Percentiles rank a stretch among this genome's conserved stretches.
phyloP scores from a whole-genome alignment of 164 flowering plant genomes.

The Aristolochia fimbriata region DNA sequence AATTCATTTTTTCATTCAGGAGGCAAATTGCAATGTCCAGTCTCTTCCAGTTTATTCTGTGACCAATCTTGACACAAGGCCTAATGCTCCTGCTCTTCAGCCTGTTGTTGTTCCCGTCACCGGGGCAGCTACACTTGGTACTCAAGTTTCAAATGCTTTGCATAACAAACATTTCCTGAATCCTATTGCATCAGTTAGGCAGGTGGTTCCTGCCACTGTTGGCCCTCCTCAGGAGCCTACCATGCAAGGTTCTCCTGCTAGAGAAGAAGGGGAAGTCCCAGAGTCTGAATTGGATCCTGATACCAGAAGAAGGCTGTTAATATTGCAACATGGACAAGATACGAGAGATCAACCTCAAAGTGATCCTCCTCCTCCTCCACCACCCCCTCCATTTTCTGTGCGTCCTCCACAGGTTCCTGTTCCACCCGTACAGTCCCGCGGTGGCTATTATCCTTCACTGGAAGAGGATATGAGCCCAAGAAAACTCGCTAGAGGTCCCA shows the following conservation, averaged over 20 bases:
- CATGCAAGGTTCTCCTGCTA: constrained; percentile 80
- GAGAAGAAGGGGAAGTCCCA: constrained; percentile 98
- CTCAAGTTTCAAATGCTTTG: constrained; percentile 37
- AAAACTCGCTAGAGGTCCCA: constrained; percentile 34
- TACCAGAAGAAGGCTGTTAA: constrained; percentile 92
- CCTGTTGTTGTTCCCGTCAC: constrained; percentile 34
- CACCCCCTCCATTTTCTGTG: constrained; percentile 53
- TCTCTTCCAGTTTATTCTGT: constrained; percentile 33
- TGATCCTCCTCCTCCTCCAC: constrained; percentile 57
- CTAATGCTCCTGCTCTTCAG: constrained; percentile 29
- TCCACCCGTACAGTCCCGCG: constrained; percentile 41
- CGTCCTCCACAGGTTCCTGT: constrained; percentile 55
- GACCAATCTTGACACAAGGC: constrained; percentile 46
- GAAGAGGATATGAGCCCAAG: constrained; percentile 72
- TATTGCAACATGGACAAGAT: constrained; percentile 96
- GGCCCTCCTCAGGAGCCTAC: constrained; percentile 39
- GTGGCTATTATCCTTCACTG: constrained; percentile 44
- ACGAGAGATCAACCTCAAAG: constrained; percentile 46
- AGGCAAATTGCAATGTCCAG: constrained; percentile 23
- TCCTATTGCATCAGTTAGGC: constrained; percentile 33
- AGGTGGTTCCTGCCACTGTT: constrained; percentile 19
- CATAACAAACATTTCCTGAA: constrained; percentile 36
- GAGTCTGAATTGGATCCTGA: constrained; percentile 99
- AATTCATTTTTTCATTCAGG: constrained; percentile 36
- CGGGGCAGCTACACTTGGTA: constrained; percentile 22